A percentile compares a stretch with the other conserved stretches of the same genome.
phyloP scores from a whole-genome alignment of 805 yeast genomes.

The Candida orba region DNA sequence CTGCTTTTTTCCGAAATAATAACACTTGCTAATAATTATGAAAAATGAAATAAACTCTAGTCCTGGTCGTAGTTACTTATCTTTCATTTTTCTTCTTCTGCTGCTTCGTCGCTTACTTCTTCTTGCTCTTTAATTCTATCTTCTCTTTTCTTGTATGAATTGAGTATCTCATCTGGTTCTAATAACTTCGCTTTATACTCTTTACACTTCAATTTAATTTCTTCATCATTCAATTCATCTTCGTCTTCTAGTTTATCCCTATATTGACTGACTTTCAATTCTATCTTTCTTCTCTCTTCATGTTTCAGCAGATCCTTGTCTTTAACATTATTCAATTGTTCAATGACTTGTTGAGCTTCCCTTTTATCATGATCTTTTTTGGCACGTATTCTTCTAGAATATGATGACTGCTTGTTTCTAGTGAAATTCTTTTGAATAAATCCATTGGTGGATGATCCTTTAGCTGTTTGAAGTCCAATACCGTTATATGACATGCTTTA shows the following conservation, averaged over 20 bases:
- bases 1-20: not conserved
- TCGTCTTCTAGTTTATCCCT: slow-evolving; percentile 47
- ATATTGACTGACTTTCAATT: slow-evolving; percentile 39
- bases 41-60: too few relatives aligned
- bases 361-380: slow-evolving; percentile 10
- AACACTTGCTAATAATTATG: too few relatives aligned
- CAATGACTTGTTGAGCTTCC: slow-evolving; percentile 3
- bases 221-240: slow-evolving; percentile 29
- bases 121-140: slow-evolving; percentile 4
- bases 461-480: slow-evolving; percentile 46
- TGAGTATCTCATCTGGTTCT: slow-evolving; percentile 6
- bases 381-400: slow-evolving; percentile 28
- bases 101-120: not conserved
- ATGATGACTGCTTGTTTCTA: slow-evolving; percentile 30
- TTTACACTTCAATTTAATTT: slow-evolving; percentile 27
- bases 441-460: slow-evolving; percentile 63
- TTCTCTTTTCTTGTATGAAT: slow-evolving; percentile 10
- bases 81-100: not conserved
- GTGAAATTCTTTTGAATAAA: slow-evolving; percentile 40
- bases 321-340: slow-evolving; percentile 6
- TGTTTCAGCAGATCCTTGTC: slow-evolving; percentile 17
- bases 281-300: slow-evolving; percentile 18
- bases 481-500: slow-evolving; percentile 48
- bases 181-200: slow-evolving; percentile 22
- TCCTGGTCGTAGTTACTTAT: not conserved